A percentile compares a stretch with the other conserved stretches of the same genome.
phyloP scores from a whole-genome alignment of 1,284 basidiomycete species.

The Tilletia horrida region DNA sequence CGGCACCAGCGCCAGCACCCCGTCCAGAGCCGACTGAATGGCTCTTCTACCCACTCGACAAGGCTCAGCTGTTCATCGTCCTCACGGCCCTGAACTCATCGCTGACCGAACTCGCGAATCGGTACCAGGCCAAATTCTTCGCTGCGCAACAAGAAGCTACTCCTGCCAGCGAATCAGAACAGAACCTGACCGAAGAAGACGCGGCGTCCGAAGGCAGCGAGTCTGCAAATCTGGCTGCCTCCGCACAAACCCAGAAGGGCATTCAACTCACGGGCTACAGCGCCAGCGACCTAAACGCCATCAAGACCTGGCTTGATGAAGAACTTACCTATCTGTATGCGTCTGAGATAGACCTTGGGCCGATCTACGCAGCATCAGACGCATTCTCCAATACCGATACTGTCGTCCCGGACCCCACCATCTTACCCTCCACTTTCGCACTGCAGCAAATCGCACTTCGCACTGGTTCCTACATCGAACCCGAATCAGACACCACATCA shows the following conservation, averaged over 20 bases:
- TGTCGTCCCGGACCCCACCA: no score
- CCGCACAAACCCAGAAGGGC: background rate
- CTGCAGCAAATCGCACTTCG: background rate
- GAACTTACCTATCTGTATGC: background rate
- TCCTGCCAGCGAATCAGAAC: no score
- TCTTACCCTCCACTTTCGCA: no score
- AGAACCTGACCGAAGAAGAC: no score
- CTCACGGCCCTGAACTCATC: background rate
- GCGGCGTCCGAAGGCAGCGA: background rate
- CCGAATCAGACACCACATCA: no score
- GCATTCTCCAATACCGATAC: no score
- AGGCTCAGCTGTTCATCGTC: background rate
- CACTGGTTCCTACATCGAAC: background rate
- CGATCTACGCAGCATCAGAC: slow-evolving; percentile 1
- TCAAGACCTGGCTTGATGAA: background rate
- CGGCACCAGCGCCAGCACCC: background rate
- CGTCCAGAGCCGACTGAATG: slow-evolving; percentile 1
- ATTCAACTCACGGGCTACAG: background rate
- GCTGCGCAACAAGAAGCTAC: background rate
- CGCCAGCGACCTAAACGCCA: background rate
- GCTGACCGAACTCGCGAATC: background rate
- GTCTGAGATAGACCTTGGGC: background rate
- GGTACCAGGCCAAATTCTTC: background rate
- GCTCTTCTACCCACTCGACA: slow-evolving; percentile 13
- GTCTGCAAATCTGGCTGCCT: background rate